A percentile compares a stretch with the other conserved stretches of the same genome.
Evolutionary conservation across 176 grass and related monocot genomes (phyloP).

Genomic region (Musa troglodytarum): DNA sequence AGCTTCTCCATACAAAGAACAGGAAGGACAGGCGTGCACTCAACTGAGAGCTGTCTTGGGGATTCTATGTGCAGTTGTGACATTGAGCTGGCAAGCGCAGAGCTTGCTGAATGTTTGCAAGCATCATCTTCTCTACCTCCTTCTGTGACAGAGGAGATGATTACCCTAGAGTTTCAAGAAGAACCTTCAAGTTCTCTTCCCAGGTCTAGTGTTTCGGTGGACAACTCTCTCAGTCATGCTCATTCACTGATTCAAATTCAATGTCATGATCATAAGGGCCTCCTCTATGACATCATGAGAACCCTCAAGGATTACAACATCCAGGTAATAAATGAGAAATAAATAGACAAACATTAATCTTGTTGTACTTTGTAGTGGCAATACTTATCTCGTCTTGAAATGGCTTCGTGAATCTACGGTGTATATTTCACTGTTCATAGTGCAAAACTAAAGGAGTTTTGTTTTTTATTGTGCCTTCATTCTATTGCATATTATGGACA

Average conservation of each 20-base stretch:
- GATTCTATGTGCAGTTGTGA: slow-evolving; percentile 8
- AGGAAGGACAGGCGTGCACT: slow-evolving; percentile 2
- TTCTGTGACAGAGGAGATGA: slow-evolving; percentile 10
- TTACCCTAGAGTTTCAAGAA: slow-evolving; percentile 1
- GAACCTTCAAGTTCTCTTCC: slow-evolving; percentile 8
- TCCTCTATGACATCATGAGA: slow-evolving; percentile 19
- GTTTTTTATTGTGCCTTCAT: too few species aligned
- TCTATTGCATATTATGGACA: too few species aligned
- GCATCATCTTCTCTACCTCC: slow-evolving; percentile 19
- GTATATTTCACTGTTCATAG: too few species aligned
- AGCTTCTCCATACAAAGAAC: slow-evolving; percentile 21
- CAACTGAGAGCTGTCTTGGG: slow-evolving; percentile 7
- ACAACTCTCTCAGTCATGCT: slow-evolving; percentile 18
- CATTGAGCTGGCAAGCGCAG: not conserved
- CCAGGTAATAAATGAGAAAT: not conserved
- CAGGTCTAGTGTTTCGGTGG: not conserved
- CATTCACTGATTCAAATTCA: slow-evolving; percentile 22
- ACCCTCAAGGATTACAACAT: slow-evolving; percentile 20
- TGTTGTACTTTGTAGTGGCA: not conserved
- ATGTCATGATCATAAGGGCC: slow-evolving; percentile 13
- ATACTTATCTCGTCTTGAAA: too few species aligned
- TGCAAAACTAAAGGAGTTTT: too few species aligned
- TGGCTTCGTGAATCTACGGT: too few species aligned
- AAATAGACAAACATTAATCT: not conserved
- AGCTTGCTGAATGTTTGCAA: slow-evolving; percentile 1